Evolutionary conservation across 768 basidiomycete genomes (phyloP), one percentile per base, ranked within the genome.

Genomic region (Xerocomellus dryophilus): DNA sequence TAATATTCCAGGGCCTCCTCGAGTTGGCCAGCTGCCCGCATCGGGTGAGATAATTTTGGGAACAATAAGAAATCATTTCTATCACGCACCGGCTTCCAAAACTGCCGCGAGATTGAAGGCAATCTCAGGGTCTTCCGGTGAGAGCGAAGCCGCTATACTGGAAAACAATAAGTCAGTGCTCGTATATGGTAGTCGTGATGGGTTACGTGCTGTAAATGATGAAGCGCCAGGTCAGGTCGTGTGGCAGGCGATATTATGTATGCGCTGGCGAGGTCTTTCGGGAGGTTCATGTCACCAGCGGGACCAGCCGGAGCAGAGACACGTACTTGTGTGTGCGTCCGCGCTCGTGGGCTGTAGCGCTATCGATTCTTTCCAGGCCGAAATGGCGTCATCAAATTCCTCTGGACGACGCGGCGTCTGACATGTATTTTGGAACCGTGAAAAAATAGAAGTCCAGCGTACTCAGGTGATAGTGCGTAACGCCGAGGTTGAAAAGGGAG

Each of bases 71-170:
- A 54, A 56, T 54, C 56, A 51, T 60, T 58, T 51, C 46, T 38
- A 64, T 55, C 52, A 78, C 85, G 62, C 61, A 90, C 92, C 82
- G 51, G 92, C 91, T 84, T 94, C 92, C 56, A 93, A 78, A 62
- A 94, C 90, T 42, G 90, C 92, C 47, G 88, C 92, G 54, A 92
- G 81, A 74, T 94, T 94, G 78, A 93, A 94, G 15, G 89, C 85
- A 65, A 93, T 91, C 69, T 94, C 92, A 68, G 88, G 85, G 76
- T 94, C 92, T 69, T 91, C 88, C 43, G 92, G 92, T 54, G 86
- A 81, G 61, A 94, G 80, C n/a, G 85, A 83, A 41, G 84, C 78
- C 45, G 92, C 92, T 67, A 88, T 84, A 61, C 92, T 94, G 72
- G 55, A 66, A 65, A 58, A 63, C 66, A 66, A 68, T 66, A 65